Base-by-base conservation (phyloP, 805 yeast species). In the Pichia californica region DNA sequence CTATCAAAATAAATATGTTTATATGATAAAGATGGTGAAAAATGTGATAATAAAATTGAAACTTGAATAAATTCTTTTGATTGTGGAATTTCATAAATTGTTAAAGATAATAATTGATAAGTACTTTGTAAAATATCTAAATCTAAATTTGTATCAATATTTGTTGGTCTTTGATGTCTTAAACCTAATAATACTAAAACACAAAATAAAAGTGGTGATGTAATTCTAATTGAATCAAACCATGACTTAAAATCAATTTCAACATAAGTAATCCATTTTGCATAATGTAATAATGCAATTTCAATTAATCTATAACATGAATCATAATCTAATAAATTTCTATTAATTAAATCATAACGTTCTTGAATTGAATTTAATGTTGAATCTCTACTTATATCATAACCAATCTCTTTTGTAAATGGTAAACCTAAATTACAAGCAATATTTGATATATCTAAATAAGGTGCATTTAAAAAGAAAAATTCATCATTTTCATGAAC, bases 181-280 rank as follows among this genome's bases (percentile, higher is more conserved):
- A 80, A 57, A 0, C 83, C 74, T 5, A 82, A 64, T 25, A 78
- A 68, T 55, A 86, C 78, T 51, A 83, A 76, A 0, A 79, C 69
- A 5, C 83, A 74, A 10, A 83, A 60, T n/a, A 83, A 63, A 31
- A 83, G 62, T 1, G 88, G 74, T 7, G 81, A 74, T 18, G 72
- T 67, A 11, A 58, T 48, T 33, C 76, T 57, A 31, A 81, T 69
- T 2, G 28, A 18, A 15, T 46, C 47, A 28, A 46, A 44, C 50
- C 50, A 46, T 15, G 16, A 3, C 27, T 40, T 40, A 36, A 23
- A 37, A 30, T 46, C 50, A 14, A 14, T 21, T 18, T 38, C 42
- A 40, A 23, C 36, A 31, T 36, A 43, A 16, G 42, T 36, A 5
- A 81, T 79, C 89, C 89, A 83, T 18, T 81, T 67, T 13, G 85